phyloP scores from a whole-genome alignment of 2,329 filamentous ascomycete species.

The Fusarium ramigenum region DNA sequence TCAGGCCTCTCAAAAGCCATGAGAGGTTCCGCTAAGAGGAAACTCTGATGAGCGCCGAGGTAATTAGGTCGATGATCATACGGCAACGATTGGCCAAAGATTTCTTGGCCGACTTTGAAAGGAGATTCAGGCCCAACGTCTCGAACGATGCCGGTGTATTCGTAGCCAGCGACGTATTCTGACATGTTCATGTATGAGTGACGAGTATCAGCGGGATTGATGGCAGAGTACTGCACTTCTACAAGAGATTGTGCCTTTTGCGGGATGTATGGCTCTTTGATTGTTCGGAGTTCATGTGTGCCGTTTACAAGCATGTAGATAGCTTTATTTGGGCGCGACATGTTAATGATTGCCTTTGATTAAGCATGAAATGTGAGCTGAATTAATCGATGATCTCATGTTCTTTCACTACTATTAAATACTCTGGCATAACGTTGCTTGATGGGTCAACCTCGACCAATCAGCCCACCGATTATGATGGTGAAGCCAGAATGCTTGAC shows the following conservation, averaged over 20 bases:
- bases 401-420: no score
- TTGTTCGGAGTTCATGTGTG: not conserved
- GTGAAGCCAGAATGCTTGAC: no score
- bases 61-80: slow-evolving; percentile 10
- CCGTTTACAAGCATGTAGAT: not conserved
- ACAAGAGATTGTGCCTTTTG: slow-evolving; percentile 2
- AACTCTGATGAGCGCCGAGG: slow-evolving; percentile 22
- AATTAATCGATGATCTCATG: no score
- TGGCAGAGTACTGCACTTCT: slow-evolving; percentile 25
- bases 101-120: not conserved
- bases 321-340: slow-evolving; percentile 7
- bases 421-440: no score
- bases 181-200: slow-evolving; percentile 14
- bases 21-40: slow-evolving; percentile 8
- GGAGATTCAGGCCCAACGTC: not conserved
- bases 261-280: not conserved
- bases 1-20: not conserved
- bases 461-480: no score
- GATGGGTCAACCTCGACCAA: no score
- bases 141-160: slow-evolving; percentile 8
- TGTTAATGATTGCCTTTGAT: no score
- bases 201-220: slow-evolving; percentile 27
- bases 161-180: slow-evolving; percentile 13
- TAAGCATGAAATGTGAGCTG: no score
- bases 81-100: slow-evolving; percentile 12